These are phyloP conservation scores for Stromatinia cepivora DNA, from an alignment of 2,329 filamentous ascomycete species.

Conservation along the genomic window DNA sequence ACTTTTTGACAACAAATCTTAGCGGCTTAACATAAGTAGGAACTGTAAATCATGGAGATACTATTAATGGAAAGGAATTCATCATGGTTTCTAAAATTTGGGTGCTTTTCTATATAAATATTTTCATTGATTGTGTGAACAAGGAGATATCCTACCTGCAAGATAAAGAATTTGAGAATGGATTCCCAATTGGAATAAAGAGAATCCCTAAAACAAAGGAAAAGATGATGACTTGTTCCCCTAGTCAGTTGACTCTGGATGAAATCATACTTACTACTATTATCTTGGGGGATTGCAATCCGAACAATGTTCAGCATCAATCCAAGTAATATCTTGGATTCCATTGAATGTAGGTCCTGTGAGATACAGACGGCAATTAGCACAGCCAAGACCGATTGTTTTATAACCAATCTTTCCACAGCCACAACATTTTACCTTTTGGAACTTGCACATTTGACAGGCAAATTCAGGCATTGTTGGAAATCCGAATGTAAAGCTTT, in stretches of 20 bases:
- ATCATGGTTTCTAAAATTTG: too few relatives aligned
- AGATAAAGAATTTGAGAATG: too few relatives aligned
- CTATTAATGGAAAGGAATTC: too few relatives aligned
- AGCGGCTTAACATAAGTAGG: too few relatives aligned
- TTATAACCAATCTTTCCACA: not conserved
- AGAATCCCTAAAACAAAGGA: not conserved
- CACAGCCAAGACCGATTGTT: not conserved
- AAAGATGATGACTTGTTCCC: not conserved
- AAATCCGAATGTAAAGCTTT: too few relatives aligned
- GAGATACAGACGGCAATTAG: not conserved
- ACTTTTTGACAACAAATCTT: too few relatives aligned
- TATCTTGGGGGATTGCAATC: not conserved
- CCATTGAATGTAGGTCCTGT: not conserved
- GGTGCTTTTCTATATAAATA: too few relatives aligned
- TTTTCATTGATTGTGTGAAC: too few relatives aligned
- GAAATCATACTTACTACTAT: not conserved
- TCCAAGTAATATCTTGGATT: not conserved
- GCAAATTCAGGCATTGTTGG: too few relatives aligned
- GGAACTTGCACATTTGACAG: not conserved
- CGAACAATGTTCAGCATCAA: not conserved
- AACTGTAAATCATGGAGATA: too few relatives aligned
- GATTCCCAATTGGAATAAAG: too few relatives aligned
- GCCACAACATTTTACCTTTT: constrained; percentile 1
- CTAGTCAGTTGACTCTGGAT: not conserved
- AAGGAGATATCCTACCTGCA: too few relatives aligned